Evolutionary conservation across 352 stramenopile species (phyloP).

Genomic region (Aphanomyces stellatus): DNA sequence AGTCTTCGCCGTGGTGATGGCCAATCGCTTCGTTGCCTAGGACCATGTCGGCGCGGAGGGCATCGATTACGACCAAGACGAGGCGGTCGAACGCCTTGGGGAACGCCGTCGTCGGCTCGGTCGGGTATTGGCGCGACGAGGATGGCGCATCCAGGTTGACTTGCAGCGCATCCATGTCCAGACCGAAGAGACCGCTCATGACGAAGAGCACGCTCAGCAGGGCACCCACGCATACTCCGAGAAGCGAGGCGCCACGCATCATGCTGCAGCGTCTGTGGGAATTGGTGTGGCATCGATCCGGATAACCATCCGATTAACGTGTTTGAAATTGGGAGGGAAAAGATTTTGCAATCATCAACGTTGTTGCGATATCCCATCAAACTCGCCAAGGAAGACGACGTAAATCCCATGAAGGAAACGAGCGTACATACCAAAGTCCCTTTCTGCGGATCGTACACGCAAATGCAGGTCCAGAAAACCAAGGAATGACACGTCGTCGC

Average conservation of each 20-base stretch:
- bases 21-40: conserved; percentile 49
- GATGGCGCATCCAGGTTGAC: background rate
- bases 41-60: conserved; percentile 82
- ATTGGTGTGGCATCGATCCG: too few species aligned
- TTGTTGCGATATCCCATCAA: too few species aligned
- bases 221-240: conserved; percentile 29
- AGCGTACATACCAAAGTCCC: too few species aligned
- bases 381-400: too few species aligned
- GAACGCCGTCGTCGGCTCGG: conserved; percentile 1
- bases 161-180: conserved; percentile 48
- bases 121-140: background rate
- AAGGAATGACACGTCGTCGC: too few species aligned
- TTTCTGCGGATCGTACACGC: too few species aligned
- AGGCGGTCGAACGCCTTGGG: conserved; percentile 52
- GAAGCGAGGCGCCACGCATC: background rate
- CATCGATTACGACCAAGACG: conserved; percentile 82
- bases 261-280: background rate
- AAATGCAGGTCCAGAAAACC: too few species aligned
- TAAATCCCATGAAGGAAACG: too few species aligned
- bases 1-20: conserved; percentile 26
- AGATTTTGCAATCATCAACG: background rate
- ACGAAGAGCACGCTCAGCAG: conserved; percentile 37
- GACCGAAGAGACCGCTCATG: conserved; percentile 43
- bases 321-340: too few species aligned
- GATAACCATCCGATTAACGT: too few species aligned